Evolutionary conservation across 768 basidiomycete species (phyloP).

Genomic region (Candolleomyces aberdarensis): DNA sequence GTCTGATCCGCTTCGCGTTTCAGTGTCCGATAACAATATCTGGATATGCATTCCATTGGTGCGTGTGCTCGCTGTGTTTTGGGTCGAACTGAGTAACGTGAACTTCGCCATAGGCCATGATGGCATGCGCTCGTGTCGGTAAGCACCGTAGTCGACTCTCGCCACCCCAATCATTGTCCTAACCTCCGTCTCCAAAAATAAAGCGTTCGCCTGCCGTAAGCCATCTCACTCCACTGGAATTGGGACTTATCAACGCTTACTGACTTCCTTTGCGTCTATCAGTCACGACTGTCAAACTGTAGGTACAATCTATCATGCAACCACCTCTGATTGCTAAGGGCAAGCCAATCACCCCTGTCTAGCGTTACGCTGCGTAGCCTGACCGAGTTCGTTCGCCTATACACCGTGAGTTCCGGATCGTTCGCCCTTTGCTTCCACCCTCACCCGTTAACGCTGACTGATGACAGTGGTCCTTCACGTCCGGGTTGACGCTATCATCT

Average conservation of each 20-base stretch:
- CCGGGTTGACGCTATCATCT: conserved; percentile 48
- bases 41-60: conserved; percentile 5
- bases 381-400: not conserved
- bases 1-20: too few relatives aligned
- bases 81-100: not conserved
- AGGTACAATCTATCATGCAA: not conserved
- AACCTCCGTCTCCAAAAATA: not conserved
- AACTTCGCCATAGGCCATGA: conserved; percentile 13
- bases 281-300: not conserved
- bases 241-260: not conserved
- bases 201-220: conserved; percentile 29
- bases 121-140: conserved; percentile 27
- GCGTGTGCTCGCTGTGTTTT: not conserved
- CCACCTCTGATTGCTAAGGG: not conserved
- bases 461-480: conserved; percentile 50
- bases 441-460: not conserved
- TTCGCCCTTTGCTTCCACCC: not conserved
- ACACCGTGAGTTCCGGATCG: not conserved
- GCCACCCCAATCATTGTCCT: not conserved
- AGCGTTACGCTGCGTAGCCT: conserved; percentile 18
- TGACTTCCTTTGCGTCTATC: too few relatives aligned
- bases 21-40: conserved; percentile 37
- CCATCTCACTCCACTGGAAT: not conserved
- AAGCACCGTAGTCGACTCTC: conserved; percentile 2
- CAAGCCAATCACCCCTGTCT: conserved; percentile 20